Base-by-base conservation (phyloP, 345 rosid species). In the Acer campestre region DNA sequence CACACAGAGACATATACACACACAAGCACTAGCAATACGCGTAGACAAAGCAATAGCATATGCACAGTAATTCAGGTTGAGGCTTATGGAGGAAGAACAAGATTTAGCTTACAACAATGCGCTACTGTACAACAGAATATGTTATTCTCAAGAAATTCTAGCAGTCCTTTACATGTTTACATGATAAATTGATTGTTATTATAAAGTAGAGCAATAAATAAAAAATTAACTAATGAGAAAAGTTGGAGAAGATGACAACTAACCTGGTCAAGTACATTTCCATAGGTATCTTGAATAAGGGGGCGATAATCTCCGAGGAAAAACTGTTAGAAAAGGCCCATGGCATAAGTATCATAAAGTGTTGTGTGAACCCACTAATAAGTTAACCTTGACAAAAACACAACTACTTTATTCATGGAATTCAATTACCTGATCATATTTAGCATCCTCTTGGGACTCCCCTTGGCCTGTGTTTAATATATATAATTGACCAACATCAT, bases 271-370 rank as follows among this genome's bases (percentile, higher is more conserved):
- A 97, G 90, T 73, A 89, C 91, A 84, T 94, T 88, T 56, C 98
- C 99, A 56, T 83, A 75, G 70, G 89, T 80, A 86, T 97, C 99
- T 72, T 93, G 97, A 73, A 92, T 77, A 76, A 97, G 79, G 16
- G 99, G 99, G 40, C 99, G 98, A 84, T 93, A 97, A 82, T 97
- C 99, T 81, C 99, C 99, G 48, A 97, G 91, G 87, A 90, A 97
- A 80, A 97, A 97, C 99, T 97, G 92, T 77, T 69, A 67, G 70
- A 70, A 49, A 78, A 75, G 68, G 46, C 78, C 25, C 62, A 68
- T 22, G 59, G 58, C 65, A 75, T 79, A 29, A 75, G 76, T 65
- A 66, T 76, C 64, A 35, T 10, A 79, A 20, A 49, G 22, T 38
- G 27, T 53, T 31, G n/a, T 17, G 31, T 69, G 51, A 20, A 38